These are phyloP conservation scores for Fraxinus excelsior DNA, from an alignment of 257 asterid genomes.

Conservation along the genomic window DNA sequence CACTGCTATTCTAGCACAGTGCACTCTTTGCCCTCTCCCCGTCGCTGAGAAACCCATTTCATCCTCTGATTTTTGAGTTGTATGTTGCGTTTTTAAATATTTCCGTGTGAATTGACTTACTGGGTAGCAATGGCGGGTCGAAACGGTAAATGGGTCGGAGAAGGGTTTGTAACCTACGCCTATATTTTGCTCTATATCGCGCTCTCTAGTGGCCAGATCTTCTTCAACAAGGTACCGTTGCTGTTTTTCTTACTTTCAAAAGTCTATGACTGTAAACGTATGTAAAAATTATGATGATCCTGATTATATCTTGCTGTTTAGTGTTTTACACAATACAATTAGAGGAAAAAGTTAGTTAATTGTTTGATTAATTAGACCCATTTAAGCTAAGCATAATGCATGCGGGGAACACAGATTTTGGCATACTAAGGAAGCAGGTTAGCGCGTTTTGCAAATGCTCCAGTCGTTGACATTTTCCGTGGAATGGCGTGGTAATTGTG, in stretches of 20 bases:
- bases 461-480: neutral
- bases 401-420: too few relatives aligned
- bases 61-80: neutral
- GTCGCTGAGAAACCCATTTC: neutral
- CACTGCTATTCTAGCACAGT: neutral
- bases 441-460: neutral
- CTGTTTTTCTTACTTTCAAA: neutral
- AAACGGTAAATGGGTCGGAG: conserved; percentile 41
- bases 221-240: conserved; percentile 80
- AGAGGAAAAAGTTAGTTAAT: neutral
- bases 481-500: neutral
- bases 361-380: neutral
- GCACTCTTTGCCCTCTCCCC: neutral
- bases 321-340: neutral
- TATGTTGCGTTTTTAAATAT: neutral
- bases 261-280: neutral
- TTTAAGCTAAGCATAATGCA: too few relatives aligned
- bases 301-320: neutral
- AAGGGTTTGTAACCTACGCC: conserved; percentile 62
- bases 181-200: conserved; percentile 86
- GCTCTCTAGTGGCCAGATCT: conserved; percentile 98
- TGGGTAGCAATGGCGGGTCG: conserved; percentile 73
- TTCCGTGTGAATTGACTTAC: neutral
- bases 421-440: too few relatives aligned
- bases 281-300: neutral